These are phyloP conservation scores for Aspergillus tubingensis DNA, from an alignment of 2,329 filamentous ascomycete species.

Conservation along the genomic window DNA sequence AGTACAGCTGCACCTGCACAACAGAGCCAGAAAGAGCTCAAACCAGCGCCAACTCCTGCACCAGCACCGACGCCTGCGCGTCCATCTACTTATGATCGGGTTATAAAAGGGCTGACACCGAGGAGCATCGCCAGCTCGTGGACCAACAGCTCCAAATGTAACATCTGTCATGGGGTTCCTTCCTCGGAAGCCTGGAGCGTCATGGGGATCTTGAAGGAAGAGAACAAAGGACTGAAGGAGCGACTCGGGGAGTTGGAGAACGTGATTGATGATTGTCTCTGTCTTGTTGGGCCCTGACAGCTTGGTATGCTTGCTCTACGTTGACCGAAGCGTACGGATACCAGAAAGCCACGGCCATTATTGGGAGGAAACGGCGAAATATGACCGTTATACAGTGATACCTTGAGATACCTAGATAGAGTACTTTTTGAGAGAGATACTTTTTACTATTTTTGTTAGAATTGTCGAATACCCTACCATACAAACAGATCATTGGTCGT, in stretches of 20 bases:
- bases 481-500: neutral
- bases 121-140: slow-evolving; percentile 36
- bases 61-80: slow-evolving; percentile 21
- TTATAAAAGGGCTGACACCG: slow-evolving; percentile 45
- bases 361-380: neutral
- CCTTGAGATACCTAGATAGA: slow-evolving; percentile 3
- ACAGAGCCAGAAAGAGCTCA: slow-evolving; percentile 35
- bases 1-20: slow-evolving; percentile 34
- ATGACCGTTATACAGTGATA: slow-evolving; percentile 10
- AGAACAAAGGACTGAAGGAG: slow-evolving; percentile 56
- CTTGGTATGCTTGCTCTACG: neutral
- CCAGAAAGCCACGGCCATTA: neutral
- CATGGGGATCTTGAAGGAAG: slow-evolving; percentile 54
- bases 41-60: slow-evolving; percentile 8
- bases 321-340: neutral
- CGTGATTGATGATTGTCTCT: slow-evolving; percentile 59
- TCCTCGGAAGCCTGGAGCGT: slow-evolving; percentile 56
- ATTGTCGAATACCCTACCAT: neutral
- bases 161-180: slow-evolving; percentile 44
- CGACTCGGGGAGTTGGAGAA: slow-evolving; percentile 57
- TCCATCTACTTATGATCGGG: slow-evolving; percentile 45
- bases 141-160: slow-evolving; percentile 37
- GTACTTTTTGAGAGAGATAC: neutral
- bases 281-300: slow-evolving; percentile 48
- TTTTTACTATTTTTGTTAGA: neutral